Conservation (phyloP, 257 asterid species). For the Solanum arcanum region DNA sequence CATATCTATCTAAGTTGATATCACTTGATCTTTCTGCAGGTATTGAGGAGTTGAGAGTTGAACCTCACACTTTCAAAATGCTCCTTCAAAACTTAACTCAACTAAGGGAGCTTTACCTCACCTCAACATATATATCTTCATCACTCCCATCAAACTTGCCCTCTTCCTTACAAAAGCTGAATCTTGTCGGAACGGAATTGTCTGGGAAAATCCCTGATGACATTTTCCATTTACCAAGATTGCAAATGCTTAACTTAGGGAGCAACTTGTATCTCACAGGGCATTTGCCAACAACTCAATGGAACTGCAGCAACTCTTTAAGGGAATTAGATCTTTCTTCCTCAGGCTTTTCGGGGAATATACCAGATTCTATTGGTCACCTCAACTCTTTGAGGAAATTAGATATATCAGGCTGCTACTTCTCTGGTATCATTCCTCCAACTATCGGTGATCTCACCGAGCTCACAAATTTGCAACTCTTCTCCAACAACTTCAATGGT, state of each 20-base stretch:
- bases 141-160: conserved; percentile 9
- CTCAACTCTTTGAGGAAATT: background rate
- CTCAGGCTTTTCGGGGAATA: conserved; percentile 4
- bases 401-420: conserved; percentile 3
- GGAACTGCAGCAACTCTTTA: conserved; percentile 7
- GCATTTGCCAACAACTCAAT: background rate
- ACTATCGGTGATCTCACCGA: conserved; percentile 10
- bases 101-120: conserved; percentile 1
- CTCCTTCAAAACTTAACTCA: conserved; percentile 16
- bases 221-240: conserved; percentile 7
- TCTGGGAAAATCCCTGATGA: background rate
- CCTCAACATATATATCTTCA: background rate
- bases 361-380: conserved; percentile 11
- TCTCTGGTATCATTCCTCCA: conserved; percentile 12
- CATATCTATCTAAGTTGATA: conserved; percentile 1
- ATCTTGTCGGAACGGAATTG: conserved; percentile 1
- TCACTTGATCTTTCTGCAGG: conserved; percentile 6
- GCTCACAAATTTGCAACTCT: background rate
- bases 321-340: conserved; percentile 3
- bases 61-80: conserved; percentile 4
- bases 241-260: background rate
- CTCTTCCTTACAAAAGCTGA: background rate
- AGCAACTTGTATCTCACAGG: conserved; percentile 5
- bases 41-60: background rate
- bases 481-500: conserved; percentile 8